These are phyloP conservation scores for Exophiala spinifera DNA, from an alignment of 2,329 filamentous ascomycete species.

Conservation along the genomic window DNA sequence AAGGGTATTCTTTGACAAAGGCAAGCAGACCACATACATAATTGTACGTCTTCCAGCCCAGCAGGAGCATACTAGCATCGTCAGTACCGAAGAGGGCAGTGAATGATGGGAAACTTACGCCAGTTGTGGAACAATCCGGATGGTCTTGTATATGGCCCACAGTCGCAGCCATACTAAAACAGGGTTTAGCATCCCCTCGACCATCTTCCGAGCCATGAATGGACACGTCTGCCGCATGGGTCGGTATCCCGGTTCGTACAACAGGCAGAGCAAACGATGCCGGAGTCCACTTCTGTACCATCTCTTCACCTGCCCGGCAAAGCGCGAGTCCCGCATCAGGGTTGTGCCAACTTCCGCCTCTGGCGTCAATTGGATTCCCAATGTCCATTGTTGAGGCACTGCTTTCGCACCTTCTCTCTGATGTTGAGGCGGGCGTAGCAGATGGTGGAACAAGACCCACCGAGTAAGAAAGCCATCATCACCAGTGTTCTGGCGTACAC, in stretches of 20 bases:
- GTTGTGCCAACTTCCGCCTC: constrained; percentile 4
- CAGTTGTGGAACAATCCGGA: neutral
- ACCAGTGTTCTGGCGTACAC: constrained; percentile 3
- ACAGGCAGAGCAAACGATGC: constrained; percentile 7
- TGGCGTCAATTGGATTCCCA: constrained; percentile 4
- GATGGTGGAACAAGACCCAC: constrained; percentile 7
- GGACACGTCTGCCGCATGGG: constrained; percentile 6
- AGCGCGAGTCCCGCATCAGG: constrained; percentile 8
- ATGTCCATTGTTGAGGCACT: neutral
- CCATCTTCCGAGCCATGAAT: constrained; percentile 10
- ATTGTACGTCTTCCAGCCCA: neutral
- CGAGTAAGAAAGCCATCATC: constrained; percentile 8
- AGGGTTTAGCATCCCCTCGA: constrained; percentile 12
- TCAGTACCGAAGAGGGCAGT: neutral
- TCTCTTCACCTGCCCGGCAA: constrained; percentile 6
- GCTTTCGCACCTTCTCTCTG: neutral
- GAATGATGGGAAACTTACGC: constrained; percentile 6
- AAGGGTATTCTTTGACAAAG: constrained; percentile 8
- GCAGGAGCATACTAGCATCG: neutral
- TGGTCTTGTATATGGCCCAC: constrained; percentile 2
- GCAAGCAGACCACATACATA: neutral
- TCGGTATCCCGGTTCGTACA: constrained; percentile 2
- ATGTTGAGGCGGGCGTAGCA: neutral
- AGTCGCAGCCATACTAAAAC: constrained; percentile 4
- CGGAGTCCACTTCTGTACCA: constrained; percentile 9